Evolutionary conservation across 495 filamentous ascomycete genomes (phyloP), one percentile per base, ranked within the genome.

Genomic region (Penicillium flavigenum): DNA sequence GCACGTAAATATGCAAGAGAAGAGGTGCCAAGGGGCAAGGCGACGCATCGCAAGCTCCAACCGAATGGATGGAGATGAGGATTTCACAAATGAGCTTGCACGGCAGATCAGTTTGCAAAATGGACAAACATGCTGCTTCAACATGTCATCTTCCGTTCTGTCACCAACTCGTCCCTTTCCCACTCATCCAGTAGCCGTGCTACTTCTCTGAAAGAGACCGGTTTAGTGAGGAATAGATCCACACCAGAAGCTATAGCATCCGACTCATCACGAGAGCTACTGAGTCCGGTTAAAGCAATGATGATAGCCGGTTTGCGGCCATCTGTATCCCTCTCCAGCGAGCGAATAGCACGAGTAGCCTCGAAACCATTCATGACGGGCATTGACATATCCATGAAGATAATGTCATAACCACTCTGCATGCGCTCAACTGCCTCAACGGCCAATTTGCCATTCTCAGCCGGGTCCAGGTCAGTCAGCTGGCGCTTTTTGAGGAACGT

Each of bases 301-400:
- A 92, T 84, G 39, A 79, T 79, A 19, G 81, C 78, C 0, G 79
- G 75, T 14, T 58, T 57, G 31, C 58, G 59, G 44, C 63, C 62
- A 29, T 69, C 68, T 17, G 64, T 63, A 42, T 79, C 76, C 51
- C 67, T 72, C 67, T 91, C 88, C 42, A 88, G 74, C 17, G 77
- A 71, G 9, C 88, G 79, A 54, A 91, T 89, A 10, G 80, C 78
- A 4, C 83, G 79, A 11, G 88, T 88, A 10, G 87, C 82, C 65
- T 88, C 87, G n/a, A 90, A 81, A 8, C 88, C 88, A 54, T 88
- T 85, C 78, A 91, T 87, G 0, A 90, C 72, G 0, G 89, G 88
- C 89, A 92, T 91, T 17, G 83, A 85, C 49, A 91, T 86, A 51
- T 90, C 86, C 81, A 84, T 83, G 69, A 85, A 81, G 43, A 85